Evolutionary conservation across 345 rosid genomes (phyloP), one percentile per base, ranked within the genome.

Genomic region (Psidium friedrichsthalianum): DNA sequence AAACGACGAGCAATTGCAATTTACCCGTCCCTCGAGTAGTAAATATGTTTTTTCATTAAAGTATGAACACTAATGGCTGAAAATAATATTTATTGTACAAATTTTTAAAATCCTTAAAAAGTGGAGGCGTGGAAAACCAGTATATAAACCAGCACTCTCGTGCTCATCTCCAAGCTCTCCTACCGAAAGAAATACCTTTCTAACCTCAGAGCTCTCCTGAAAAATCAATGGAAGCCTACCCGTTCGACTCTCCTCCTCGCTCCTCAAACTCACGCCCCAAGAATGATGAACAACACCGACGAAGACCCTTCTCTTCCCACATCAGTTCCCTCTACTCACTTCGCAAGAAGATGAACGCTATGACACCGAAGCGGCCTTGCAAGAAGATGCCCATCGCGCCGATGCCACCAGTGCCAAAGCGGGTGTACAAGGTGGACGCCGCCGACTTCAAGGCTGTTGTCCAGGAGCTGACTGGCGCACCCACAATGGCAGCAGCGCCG

Each of bases 301-400:
- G 40, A 83, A 13, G 32, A 36, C 89, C 5, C 94, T 93, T 27
- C 93, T 69, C 80, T 69, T 69, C 80, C 80, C 47, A 9, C 25
- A 18, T 69, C 47, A 69, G 80, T 24, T 69, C 80, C 80, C 42
- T 69, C 47, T 69, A 69, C 25, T 36, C 80, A 69, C 47, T 69
- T 69, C 80, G 80, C 80, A 69, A 69, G 80, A 69, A 69, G 80
- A 92, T 87, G 88, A 94, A 1, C 88, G 91, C 40, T 85, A 90
- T 9, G 94, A 11, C 90, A 69, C 40, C 44, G 12, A 74, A 57
- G 51, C 51, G 59, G 5, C 82, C 59, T 32, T 6, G 32, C 61
- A 58, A 49, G 76, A 83, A 57, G 52, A 61, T 51, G 29, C 61
- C 61, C 51, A 82, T 76, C 51, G 86, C 86, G 36, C 83, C 86